Evolutionary conservation across 2,329 filamentous ascomycete genomes (phyloP).

Genomic region (Ceratocystis huliohia): DNA sequence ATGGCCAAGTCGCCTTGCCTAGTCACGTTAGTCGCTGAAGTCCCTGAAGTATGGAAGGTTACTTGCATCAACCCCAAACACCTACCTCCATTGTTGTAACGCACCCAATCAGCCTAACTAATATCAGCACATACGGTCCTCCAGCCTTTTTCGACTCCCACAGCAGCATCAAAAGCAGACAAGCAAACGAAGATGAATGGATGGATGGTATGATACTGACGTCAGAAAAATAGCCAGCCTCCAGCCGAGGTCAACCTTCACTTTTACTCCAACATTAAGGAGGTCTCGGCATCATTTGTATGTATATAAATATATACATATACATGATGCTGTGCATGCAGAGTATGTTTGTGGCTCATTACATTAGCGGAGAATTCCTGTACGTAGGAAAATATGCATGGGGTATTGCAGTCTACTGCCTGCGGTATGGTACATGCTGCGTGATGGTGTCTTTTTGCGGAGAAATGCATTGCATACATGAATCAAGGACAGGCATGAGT

Average conservation of each 20-base stretch:
- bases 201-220: not conserved
- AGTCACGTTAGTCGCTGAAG: too few relatives aligned
- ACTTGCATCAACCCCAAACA: too few relatives aligned
- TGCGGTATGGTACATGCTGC: too few relatives aligned
- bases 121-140: not conserved
- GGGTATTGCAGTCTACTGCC: too few relatives aligned
- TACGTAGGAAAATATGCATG: too few relatives aligned
- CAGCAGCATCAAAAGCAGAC: not conserved
- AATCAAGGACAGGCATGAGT: not conserved
- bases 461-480: not conserved
- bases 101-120: not conserved
- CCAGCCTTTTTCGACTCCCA: not conserved
- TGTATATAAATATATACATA: not conserved
- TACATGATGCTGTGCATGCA: too few relatives aligned
- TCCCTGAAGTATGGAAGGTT: too few relatives aligned
- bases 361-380: too few relatives aligned
- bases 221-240: not conserved
- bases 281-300: not conserved
- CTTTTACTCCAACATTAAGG: conserved; percentile 1
- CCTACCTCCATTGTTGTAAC: too few relatives aligned
- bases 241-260: not conserved
- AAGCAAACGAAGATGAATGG: not conserved
- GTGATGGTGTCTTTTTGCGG: too few relatives aligned
- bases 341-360: too few relatives aligned
- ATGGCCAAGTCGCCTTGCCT: too few relatives aligned